Base-by-base conservation (phyloP, 1,284 basidiomycete genomes). In the Afroboletus lepidellus region DNA sequence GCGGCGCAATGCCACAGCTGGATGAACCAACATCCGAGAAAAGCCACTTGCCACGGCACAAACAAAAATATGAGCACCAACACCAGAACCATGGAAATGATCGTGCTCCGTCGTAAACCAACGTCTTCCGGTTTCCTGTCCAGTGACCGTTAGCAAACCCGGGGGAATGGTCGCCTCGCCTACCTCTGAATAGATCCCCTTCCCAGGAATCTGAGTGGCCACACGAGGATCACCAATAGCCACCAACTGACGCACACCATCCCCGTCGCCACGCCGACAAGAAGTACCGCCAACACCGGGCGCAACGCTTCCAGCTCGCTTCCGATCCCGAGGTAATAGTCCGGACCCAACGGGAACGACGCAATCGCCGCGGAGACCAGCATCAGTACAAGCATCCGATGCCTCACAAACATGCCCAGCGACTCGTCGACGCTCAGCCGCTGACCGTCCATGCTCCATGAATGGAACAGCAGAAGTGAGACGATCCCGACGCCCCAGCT, bases 1-100 rank as follows among this genome's bases (percentile, higher is more conserved):
- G 57, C 45, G 30, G 78, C 77, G 62, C 84, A 87, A 37, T 80
- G 83, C 60, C 79, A 75, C 42, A 92, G 72, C 56, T 94, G 90
- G 37, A 92, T 80, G 15, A 88, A 58, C 79, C 88, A 92, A 57
- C 86, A 84, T 32, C 90, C 84, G 15, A 96, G 78, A 66, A 90
- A 94, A 2, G 88, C 92, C 29, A 95, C 89, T 69, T 97, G 94
- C 80, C 92, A 93, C 0, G 95, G 94, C 20, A 96, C 76, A 51
- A 92, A 72, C 25, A 92, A 60, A 56, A 86, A 80, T 38, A 94
- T 84, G 13, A 87, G 72, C 12, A 81, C 55, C 41, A 86, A 76
- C n/a, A 94, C 75, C 15, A 85, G 46, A 6, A 62, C 61, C 64
- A 91, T 79, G 1, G 87, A 90, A 7, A 84, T 41, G 16, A 87